A percentile compares a stretch with the other conserved stretches of the same genome.
Evolutionary conservation across 2,329 filamentous ascomycete species (phyloP).

Genomic region (Thielaviopsis euricoi): DNA sequence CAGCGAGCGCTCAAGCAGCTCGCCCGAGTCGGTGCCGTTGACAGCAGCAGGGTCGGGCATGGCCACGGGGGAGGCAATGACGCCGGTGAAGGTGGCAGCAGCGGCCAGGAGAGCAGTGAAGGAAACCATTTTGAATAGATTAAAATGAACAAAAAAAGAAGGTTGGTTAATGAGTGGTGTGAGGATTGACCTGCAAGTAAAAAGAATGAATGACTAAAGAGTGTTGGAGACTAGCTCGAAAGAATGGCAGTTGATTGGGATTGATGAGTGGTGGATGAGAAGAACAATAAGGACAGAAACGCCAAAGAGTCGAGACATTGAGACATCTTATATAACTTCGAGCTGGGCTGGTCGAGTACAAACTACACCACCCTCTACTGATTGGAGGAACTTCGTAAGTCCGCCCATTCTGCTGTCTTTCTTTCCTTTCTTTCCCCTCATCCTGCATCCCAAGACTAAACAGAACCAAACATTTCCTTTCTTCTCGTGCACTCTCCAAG

Average conservation of each 20-base stretch:
- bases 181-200: not conserved
- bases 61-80: constrained; percentile 1
- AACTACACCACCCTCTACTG: no score
- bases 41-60: constrained; percentile 1
- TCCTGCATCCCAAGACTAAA: no score
- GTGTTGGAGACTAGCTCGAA: not conserved
- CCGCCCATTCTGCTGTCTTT: no score
- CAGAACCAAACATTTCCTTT: no score
- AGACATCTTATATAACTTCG: no score
- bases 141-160: no score
- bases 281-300: not conserved
- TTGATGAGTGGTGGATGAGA: not conserved
- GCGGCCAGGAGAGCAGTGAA: constrained; percentile 5
- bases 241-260: not conserved
- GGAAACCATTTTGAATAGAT: not conserved
- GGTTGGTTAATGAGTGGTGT: not conserved
- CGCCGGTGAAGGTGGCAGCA: not conserved
- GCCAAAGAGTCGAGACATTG: no score
- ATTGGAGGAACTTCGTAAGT: no score
- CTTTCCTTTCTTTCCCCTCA: no score
- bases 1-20: constrained; percentile 6
- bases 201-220: not conserved
- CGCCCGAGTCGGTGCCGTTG: not conserved
- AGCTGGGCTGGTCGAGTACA: no score
- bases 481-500: no score